A percentile compares a stretch with the other conserved stretches of the same genome.
phyloP scores from a whole-genome alignment of 768 basidiomycete genomes.

The Boletus speciosus region DNA sequence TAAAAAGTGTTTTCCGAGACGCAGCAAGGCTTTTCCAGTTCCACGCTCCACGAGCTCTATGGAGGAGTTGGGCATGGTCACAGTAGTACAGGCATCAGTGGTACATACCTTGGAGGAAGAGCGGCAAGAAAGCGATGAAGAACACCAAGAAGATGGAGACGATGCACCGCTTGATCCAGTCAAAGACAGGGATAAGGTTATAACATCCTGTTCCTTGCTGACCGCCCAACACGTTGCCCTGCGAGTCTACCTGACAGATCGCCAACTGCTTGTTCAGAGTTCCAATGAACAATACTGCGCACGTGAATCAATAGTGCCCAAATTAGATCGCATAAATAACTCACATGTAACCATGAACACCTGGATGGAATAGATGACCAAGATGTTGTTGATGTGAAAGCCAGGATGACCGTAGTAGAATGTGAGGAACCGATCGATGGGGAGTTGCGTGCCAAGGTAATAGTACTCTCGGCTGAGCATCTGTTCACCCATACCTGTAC shows the following conservation, averaged over 20 bases:
- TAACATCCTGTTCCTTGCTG: conserved; percentile 82
- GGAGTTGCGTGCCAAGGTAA: conserved; percentile 96
- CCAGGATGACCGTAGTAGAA: conserved; percentile 99
- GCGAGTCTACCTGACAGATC: conserved; percentile 83
- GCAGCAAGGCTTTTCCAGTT: conserved; percentile 90
- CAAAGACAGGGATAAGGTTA: conserved; percentile 93
- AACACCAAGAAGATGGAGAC: conserved; percentile 98
- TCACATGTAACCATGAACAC: conserved; percentile 93
- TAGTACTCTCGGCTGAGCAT: conserved; percentile 99
- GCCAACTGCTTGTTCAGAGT: conserved; percentile 91
- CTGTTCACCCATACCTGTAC: conserved; percentile 99
- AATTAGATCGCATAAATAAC: conserved; percentile 31
- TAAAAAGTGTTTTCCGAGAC: conserved; percentile 93
- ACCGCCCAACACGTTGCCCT: conserved; percentile 73
- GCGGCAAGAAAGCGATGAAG: conserved; percentile 93
- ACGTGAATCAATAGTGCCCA: conserved; percentile 5
- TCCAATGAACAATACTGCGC: conserved; percentile 84
- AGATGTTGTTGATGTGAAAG: conserved; percentile 99
- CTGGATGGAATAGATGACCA: conserved; percentile 97
- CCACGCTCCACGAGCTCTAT: conserved; percentile 94
- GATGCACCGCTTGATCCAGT: conserved; percentile 97
- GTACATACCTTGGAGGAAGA: conserved; percentile 86
- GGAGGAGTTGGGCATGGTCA: conserved; percentile 1
- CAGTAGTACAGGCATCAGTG: background rate
- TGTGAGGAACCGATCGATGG: conserved; percentile 96